These are phyloP conservation scores for Trifolium fragiferum DNA, from an alignment of 306 rosid species.

Conservation along the genomic window DNA sequence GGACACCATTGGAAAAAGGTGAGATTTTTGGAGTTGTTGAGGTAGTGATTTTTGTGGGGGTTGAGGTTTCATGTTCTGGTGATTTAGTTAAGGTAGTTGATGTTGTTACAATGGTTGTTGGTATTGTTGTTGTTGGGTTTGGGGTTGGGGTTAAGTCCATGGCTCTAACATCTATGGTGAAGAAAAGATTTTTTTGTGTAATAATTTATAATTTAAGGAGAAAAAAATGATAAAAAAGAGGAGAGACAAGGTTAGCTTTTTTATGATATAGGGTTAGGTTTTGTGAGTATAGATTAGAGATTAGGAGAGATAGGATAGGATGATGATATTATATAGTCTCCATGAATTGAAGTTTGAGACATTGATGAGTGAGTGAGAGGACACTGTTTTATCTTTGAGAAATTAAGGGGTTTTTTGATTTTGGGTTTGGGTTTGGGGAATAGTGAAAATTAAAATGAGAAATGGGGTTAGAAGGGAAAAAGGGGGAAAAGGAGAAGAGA, in stretches of 20 bases:
- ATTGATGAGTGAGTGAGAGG: background rate
- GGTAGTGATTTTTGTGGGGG: conserved; percentile 54
- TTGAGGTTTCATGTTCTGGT: conserved; percentile 71
- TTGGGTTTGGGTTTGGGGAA: background rate
- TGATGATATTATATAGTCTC: conserved; percentile 1
- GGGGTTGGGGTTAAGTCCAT: conserved; percentile 64
- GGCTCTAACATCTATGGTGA: conserved; percentile 73
- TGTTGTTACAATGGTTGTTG: conserved; percentile 27
- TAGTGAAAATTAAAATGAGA: background rate
- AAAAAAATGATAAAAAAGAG: background rate
- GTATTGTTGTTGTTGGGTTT: conserved; percentile 1
- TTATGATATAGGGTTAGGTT: conserved; percentile 54
- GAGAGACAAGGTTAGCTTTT: conserved; percentile 38
- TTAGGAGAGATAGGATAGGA: background rate
- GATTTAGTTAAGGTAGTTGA: conserved; percentile 52
- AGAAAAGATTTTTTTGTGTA: background rate
- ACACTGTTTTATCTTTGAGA: conserved; percentile 39
- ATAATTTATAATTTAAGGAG: background rate
- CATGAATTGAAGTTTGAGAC: conserved; percentile 43
- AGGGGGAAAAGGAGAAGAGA: background rate
- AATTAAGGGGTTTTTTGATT: background rate
- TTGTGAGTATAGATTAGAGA: no score
- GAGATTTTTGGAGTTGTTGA: conserved; percentile 46
- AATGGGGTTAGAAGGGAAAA: background rate
- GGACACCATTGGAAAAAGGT: conserved; percentile 76